Evolutionary conservation across 1,139 yeast genomes (phyloP).

Genomic region (Lizanozyma gosingica): DNA sequence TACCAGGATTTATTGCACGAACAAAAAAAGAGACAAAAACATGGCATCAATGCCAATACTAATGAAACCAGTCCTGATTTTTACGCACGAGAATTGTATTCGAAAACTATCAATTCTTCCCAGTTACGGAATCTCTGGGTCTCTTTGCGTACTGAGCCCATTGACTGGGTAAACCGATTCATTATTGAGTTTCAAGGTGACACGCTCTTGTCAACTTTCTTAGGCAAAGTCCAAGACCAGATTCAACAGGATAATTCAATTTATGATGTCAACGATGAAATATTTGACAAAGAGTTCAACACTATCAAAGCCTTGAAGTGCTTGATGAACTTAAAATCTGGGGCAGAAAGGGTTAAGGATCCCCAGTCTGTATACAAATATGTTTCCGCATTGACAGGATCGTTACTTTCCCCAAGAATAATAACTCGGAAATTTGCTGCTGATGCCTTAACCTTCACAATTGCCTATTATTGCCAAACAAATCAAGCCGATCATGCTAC

Average conservation of each 20-base stretch:
- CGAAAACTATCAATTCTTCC: conserved; percentile 57
- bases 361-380: conserved; percentile 26
- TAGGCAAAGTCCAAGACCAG: conserved; percentile 31
- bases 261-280: conserved; percentile 33
- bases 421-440: conserved; percentile 75
- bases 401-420: conserved; percentile 49
- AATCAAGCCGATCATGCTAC: conserved; percentile 24
- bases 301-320: conserved; percentile 39
- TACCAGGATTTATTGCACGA: conserved; percentile 82
- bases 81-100: conserved; percentile 68
- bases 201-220: conserved; percentile 51
- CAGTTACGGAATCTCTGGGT: conserved; percentile 85
- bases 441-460: conserved; percentile 53
- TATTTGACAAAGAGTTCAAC: conserved; percentile 40
- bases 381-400: conserved; percentile 36
- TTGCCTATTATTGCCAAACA: conserved; percentile 29
- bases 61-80: conserved; percentile 58
- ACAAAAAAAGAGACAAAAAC: conserved; percentile 46
- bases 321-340: conserved; percentile 40
- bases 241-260: conserved; percentile 20
- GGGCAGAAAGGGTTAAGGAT: conserved; percentile 33
- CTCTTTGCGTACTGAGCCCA: conserved; percentile 82
- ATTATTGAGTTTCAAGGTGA: conserved; percentile 79
- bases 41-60: conserved; percentile 12
- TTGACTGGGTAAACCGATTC: conserved; percentile 81